Conservation (phyloP, 306 rosid species). For the Vicia faba region DNA sequence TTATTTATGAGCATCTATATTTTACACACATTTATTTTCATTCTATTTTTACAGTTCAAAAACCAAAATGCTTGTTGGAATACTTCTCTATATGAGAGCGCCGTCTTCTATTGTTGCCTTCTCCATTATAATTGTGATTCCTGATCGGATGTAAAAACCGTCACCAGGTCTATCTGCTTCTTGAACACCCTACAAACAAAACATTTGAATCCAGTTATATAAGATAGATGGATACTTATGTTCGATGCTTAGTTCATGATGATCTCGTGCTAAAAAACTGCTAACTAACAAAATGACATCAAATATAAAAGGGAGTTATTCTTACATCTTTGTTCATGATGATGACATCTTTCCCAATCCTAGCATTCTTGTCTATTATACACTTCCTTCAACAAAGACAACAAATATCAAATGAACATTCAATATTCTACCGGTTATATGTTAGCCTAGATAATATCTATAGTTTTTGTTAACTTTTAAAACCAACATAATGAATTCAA, state of each 20-base stretch:
- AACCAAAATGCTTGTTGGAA: conserved; percentile 14
- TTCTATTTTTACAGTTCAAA: conserved; percentile 34
- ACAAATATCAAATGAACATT: conserved; percentile 32
- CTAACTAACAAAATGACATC: neutral
- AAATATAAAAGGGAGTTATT: conserved; percentile 23
- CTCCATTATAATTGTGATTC: conserved; percentile 72
- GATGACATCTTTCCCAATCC: conserved; percentile 71
- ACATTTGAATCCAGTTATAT: conserved; percentile 23
- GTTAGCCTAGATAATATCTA: neutral
- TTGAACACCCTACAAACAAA: conserved; percentile 60
- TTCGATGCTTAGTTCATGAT: neutral
- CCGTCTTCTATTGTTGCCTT: conserved; percentile 77
- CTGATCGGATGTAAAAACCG: conserved; percentile 83
- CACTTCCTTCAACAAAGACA: conserved; percentile 64
- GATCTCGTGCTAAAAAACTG: conserved; percentile 1
- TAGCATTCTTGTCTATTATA: conserved; percentile 88
- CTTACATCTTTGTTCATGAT: conserved; percentile 86
- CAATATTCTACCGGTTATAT: neutral
- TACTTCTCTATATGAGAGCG: conserved; percentile 55
- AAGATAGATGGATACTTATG: conserved; percentile 10
- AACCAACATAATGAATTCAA: neutral
- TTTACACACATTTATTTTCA: conserved; percentile 23
- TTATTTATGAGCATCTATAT: conserved; percentile 44
- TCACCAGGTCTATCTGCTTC: conserved; percentile 84
- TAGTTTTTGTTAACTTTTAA: neutral